phyloP scores from a whole-genome alignment of 352 stramenopile species.

The Thalassiosira delicatula region DNA sequence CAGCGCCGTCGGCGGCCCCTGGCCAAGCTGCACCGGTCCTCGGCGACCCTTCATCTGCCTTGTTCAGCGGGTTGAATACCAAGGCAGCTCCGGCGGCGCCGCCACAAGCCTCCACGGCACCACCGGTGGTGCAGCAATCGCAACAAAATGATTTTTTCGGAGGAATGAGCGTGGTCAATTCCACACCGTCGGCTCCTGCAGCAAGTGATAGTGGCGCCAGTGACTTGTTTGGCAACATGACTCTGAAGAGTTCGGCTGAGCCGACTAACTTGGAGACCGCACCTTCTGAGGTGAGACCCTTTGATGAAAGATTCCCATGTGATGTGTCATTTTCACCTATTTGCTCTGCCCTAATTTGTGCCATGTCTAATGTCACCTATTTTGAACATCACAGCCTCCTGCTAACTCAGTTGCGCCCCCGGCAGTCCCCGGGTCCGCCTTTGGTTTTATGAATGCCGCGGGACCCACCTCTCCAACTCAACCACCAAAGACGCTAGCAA shows the following conservation, averaged over 20 bases:
- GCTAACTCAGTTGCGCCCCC: constrained; percentile 28
- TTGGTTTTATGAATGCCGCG: constrained; percentile 77
- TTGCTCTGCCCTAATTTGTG: too few species aligned
- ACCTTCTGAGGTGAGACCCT: too few species aligned
- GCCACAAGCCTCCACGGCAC: constrained; percentile 17
- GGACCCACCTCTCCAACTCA: constrained; percentile 19
- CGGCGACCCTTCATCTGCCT: too few species aligned
- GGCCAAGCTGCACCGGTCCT: too few species aligned
- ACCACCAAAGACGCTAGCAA: constrained; percentile 18
- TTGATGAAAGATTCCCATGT: too few species aligned
- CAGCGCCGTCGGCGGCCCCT: constrained; percentile 23
- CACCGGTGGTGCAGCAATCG: constrained; percentile 13
- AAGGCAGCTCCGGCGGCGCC: constrained; percentile 45
- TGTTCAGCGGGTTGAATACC: constrained; percentile 80
- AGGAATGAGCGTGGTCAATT: constrained; percentile 26
- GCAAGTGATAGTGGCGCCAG: constrained; percentile 28
- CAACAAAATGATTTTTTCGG: constrained; percentile 60
- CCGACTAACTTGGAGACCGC: too few species aligned
- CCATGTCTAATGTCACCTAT: too few species aligned
- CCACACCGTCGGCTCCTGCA: constrained; percentile 2
- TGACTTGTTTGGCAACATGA: constrained; percentile 73
- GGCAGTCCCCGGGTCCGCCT: constrained; percentile 67
- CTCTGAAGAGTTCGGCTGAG: constrained; percentile 55
- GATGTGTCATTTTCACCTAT: too few species aligned
- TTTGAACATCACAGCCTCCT: constrained; percentile 6